Evolutionary conservation across 352 stramenopile genomes (phyloP), one percentile per base, ranked within the genome.

Genomic region (Phytophthora tubulina): DNA sequence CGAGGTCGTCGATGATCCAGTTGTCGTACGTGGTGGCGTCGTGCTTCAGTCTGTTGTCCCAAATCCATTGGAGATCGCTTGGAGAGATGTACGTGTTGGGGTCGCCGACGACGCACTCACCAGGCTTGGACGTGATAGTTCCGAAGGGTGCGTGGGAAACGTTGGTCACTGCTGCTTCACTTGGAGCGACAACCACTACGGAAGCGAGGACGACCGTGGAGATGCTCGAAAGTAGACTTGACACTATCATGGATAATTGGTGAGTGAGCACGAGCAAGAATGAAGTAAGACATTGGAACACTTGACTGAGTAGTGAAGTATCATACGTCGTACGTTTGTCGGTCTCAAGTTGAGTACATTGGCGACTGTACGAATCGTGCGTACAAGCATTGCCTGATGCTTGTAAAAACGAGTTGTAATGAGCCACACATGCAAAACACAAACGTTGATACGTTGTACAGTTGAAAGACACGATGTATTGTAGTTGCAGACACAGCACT

Each of bases 1-100:
- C 63, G 59, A 85, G 57, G 55, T 85, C 72, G 60, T 85, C 72
- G 13, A 75, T 59, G 36, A 71, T 65, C 36, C 45, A 71, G 54
- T 71, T 66, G 35, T 71, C 42, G 33, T 53, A 60, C 13, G 46
- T 3, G 9, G 6, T 38, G 8, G 44, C 63, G 0, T 70, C 54
- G 10, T 15, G 30, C 15, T 56, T 41, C 15, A 66, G 35, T n/a
- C 68, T 54, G 61, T 75, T 70, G 31, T 70, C 45, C 68, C 68
- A 75, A 27, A 75, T 41, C 68, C 68, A 75, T 31, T 69, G 21
- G 2, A 74, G 32, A 2, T 74, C 51, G 1, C 39, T 38, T 7
- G 50, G 33, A 27, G 31, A 71, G 53, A 78, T 67, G 53, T 78
- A 78, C 33, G 50, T 49, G 52, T 39, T 41, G 3, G 67, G 59